Percentiles rank a stretch among this genome's conserved stretches.
These are phyloP conservation scores for Trichoderma atroviride DNA, from an alignment of 2,329 filamentous ascomycete species.

Conservation along the genomic window DNA sequence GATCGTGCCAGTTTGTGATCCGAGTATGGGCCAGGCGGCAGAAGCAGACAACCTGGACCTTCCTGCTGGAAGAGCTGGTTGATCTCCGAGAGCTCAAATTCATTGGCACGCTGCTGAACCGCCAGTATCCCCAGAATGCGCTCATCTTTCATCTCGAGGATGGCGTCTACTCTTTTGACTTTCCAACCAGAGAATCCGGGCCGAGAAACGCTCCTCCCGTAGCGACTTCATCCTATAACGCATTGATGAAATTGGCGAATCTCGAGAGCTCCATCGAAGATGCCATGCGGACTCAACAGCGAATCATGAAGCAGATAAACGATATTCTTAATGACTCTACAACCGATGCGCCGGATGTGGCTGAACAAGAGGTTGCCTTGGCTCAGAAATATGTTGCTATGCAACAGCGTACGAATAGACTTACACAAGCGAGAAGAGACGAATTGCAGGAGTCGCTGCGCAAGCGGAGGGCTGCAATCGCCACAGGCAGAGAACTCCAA, in stretches of 20 bases:
- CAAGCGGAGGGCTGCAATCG: slow-evolving; percentile 68
- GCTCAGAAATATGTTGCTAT: slow-evolving; percentile 59
- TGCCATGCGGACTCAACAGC: slow-evolving; percentile 74
- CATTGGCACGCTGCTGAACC: slow-evolving; percentile 70
- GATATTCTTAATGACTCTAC: slow-evolving; percentile 50
- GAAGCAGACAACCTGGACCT: slow-evolving; percentile 53
- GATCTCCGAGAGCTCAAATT: slow-evolving; percentile 76
- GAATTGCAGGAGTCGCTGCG: slow-evolving; percentile 69
- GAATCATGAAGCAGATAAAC: slow-evolving; percentile 78
- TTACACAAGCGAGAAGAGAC: slow-evolving; percentile 63
- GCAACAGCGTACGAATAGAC: slow-evolving; percentile 67
- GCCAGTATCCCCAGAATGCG: slow-evolving; percentile 78
- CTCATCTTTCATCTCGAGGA: slow-evolving; percentile 84
- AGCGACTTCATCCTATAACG: slow-evolving; percentile 79
- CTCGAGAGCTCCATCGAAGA: slow-evolving; percentile 91
- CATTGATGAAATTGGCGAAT: slow-evolving; percentile 84
- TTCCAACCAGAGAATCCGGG: slow-evolving; percentile 55
- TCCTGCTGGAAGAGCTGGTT: slow-evolving; percentile 72
- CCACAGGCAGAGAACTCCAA: slow-evolving; percentile 62
- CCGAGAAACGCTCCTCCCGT: slow-evolving; percentile 56
- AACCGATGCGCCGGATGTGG: slow-evolving; percentile 49
- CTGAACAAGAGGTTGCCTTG: slow-evolving; percentile 52
- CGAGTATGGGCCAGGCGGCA: slow-evolving; percentile 72
- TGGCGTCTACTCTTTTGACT: slow-evolving; percentile 80
- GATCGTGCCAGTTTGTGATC: slow-evolving; percentile 65